Evolutionary conservation across 306 rosid genomes (phyloP).

Genomic region (Rosa rugosa): DNA sequence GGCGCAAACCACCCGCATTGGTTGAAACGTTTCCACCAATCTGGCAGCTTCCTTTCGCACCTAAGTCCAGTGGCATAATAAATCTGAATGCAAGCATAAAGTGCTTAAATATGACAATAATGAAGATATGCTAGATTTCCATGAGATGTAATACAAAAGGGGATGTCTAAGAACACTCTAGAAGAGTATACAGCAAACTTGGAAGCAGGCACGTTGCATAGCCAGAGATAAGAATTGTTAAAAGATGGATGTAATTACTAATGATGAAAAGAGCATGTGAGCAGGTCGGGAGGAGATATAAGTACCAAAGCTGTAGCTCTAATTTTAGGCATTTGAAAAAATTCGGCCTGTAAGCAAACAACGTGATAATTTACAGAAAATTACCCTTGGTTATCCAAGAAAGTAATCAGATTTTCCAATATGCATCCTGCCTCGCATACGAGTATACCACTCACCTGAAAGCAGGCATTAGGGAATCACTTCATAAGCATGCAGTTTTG

Average conservation of each 20-base stretch:
- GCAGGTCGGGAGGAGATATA: neutral
- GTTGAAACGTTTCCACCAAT: constrained; percentile 97
- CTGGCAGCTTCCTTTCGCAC: constrained; percentile 99
- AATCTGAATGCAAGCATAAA: constrained; percentile 76
- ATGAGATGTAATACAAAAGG: neutral
- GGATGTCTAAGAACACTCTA: neutral
- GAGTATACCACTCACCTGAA: constrained; percentile 93
- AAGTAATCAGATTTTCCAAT: constrained; percentile 80
- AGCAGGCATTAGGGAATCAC: constrained; percentile 28
- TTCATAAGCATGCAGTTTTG: constrained; percentile 26
- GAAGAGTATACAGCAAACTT: neutral
- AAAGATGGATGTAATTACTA: neutral
- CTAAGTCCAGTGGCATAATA: constrained; percentile 98
- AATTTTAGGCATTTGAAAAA: neutral
- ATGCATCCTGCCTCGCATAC: constrained; percentile 98
- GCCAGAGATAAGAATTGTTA: neutral
- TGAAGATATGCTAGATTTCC: constrained; percentile 17
- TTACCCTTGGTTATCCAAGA: constrained; percentile 90
- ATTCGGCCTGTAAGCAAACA: neutral
- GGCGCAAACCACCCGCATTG: constrained; percentile 98
- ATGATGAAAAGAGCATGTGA: neutral
- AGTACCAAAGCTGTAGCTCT: neutral
- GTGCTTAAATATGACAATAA: constrained; percentile 33
- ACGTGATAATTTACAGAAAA: constrained; percentile 24
- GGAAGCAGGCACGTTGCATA: neutral